Percentiles rank a stretch among this genome's conserved stretches.
Conservation (phyloP, 2,329 filamentous ascomycete genomes). For the Phaeosphaeriaceae sp. region DNA sequence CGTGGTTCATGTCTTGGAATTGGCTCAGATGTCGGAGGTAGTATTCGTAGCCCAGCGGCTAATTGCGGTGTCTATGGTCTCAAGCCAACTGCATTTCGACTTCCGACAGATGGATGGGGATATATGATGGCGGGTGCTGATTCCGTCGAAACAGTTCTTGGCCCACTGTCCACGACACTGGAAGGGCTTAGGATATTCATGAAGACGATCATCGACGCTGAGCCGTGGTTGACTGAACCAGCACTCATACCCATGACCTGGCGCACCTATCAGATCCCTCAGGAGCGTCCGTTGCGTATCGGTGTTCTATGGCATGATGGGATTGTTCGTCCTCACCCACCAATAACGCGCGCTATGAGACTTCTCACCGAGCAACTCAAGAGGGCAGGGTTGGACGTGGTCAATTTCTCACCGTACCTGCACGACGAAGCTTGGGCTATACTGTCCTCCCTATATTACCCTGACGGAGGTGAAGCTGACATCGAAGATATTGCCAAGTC, state of each 20-base stretch:
- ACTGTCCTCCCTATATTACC: slow-evolving; percentile 54
- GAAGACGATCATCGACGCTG: slow-evolving; percentile 57
- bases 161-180: slow-evolving; percentile 62
- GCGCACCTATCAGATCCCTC: slow-evolving; percentile 44
- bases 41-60: slow-evolving; percentile 33
- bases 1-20: slow-evolving; percentile 62
- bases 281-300: slow-evolving; percentile 55
- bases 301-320: slow-evolving; percentile 71
- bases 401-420: slow-evolving; percentile 59
- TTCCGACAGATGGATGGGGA: slow-evolving; percentile 53
- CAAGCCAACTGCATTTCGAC: slow-evolving; percentile 54
- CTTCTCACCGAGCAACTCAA: slow-evolving; percentile 54
- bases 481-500: slow-evolving; percentile 58
- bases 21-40: slow-evolving; percentile 35
- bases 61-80: slow-evolving; percentile 44
- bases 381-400: slow-evolving; percentile 57
- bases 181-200: slow-evolving; percentile 63
- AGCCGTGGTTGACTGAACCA: slow-evolving; percentile 66
- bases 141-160: slow-evolving; percentile 58
- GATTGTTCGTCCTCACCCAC: slow-evolving; percentile 70
- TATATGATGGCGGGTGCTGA: slow-evolving; percentile 56
- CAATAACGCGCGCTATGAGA: slow-evolving; percentile 64
- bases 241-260: slow-evolving; percentile 67
- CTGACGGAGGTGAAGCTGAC: slow-evolving; percentile 66
- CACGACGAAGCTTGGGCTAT: slow-evolving; percentile 60